Base-by-base conservation (phyloP, 371 early-diverging fungal genomes). In the Mortierella sp. region DNA sequence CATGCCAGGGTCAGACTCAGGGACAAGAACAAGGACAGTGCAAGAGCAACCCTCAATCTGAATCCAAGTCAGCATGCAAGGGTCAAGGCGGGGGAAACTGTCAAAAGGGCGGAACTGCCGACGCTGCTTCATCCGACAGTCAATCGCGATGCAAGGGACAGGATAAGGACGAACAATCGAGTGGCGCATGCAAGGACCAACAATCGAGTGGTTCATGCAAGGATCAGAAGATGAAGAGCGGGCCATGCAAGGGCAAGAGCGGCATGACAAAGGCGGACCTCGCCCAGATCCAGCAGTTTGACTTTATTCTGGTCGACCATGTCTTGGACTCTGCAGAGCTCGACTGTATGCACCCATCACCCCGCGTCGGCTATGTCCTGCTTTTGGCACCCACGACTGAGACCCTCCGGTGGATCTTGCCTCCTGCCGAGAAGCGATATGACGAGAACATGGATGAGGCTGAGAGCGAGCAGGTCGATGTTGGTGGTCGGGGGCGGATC, bases 261-360 rank as follows among this genome's bases (percentile, higher is more conserved):
- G 22, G 14, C 39, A 2, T 10, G 2, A 8, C 61, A 37, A 19
- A 9, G 5, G 1, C 41, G 0, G 50, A 66, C n/a, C 64, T 61
- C 1, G 66, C 70, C 4, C 29, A 16, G 4, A 70, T 76, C 41
- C 31, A 44, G 9, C 78, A 26, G 39, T 80, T 80, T n/a, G 81
- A 80, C 48, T 77, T 76, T 31, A 80, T 80, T 65, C 63, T 80
- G 16, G 74, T 80, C 14, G 81, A 80, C n/a, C 77, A 80, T 61
- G 77, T 80, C 19, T 58, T 80, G 26, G 81, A 80, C 34, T 77
- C 81, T 43, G 73, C 70, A 6, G 77, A 76, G 10, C 74, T 80
- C 26, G 81, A 80, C 29, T 53, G 73, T 13, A 65, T 80, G 47
- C 77, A 73, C 47, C 81, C 81, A 1, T 66, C 76, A 8, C 81